These are phyloP conservation scores for Didymella pinodella DNA, from an alignment of 2,329 filamentous ascomycete species.

Conservation along the genomic window DNA sequence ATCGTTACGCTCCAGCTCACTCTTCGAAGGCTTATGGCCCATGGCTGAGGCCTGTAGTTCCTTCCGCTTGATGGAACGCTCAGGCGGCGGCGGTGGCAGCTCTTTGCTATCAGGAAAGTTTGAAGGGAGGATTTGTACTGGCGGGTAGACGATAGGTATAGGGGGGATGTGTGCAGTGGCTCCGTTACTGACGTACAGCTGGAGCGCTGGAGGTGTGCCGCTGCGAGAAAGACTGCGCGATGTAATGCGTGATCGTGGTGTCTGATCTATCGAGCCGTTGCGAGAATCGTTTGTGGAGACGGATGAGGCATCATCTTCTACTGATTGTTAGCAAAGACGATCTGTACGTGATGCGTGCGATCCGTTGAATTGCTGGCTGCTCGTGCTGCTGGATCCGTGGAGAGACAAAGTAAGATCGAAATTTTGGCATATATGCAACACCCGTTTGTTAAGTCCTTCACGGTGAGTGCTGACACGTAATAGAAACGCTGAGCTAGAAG, in stretches of 20 bases:
- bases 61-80: slow-evolving; percentile 41
- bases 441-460: background rate
- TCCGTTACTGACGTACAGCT: slow-evolving; percentile 48
- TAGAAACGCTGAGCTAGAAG: slow-evolving; percentile 4
- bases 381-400: background rate
- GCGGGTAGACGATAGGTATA: slow-evolving; percentile 25
- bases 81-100: slow-evolving; percentile 47
- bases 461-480: slow-evolving; percentile 10
- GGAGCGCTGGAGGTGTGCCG: slow-evolving; percentile 48
- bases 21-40: slow-evolving; percentile 37
- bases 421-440: background rate
- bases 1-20: slow-evolving; percentile 36
- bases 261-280: slow-evolving; percentile 32
- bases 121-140: slow-evolving; percentile 20
- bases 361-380: background rate
- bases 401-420: background rate
- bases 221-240: slow-evolving; percentile 46
- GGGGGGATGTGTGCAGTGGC: slow-evolving; percentile 47
- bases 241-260: slow-evolving; percentile 37
- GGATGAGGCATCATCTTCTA: slow-evolving; percentile 32
- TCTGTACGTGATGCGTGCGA: background rate
- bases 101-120: slow-evolving; percentile 32
- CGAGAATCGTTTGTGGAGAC: slow-evolving; percentile 25
- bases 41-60: slow-evolving; percentile 25
- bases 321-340: slow-evolving; percentile 12